Evolutionary conservation across 148 eudicot species (phyloP).

Genomic region (Rhododendron kiyosumense): DNA sequence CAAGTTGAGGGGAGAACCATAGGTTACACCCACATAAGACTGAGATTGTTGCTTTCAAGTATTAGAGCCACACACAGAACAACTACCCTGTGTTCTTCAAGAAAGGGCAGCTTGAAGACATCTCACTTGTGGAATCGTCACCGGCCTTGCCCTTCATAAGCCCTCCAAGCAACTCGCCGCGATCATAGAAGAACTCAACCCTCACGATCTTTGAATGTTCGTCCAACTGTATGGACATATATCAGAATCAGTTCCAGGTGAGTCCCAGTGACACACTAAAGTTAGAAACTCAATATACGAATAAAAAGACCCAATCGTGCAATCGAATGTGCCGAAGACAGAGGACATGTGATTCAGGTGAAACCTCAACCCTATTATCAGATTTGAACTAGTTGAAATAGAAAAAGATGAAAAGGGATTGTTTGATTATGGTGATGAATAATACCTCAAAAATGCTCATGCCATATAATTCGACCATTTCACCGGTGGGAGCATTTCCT

Average conservation of each 20-base stretch:
- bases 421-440: background rate
- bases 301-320: no score
- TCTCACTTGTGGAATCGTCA: conserved; percentile 13
- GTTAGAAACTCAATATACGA: background rate
- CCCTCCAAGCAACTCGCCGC: conserved; percentile 60
- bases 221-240: conserved; percentile 34
- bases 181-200: conserved; percentile 61
- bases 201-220: conserved; percentile 51
- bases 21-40: background rate
- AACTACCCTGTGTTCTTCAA: conserved; percentile 18
- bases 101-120: conserved; percentile 42
- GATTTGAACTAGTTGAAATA: background rate
- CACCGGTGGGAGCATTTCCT: conserved; percentile 67
- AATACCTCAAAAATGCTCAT: conserved; percentile 48
- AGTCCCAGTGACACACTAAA: background rate
- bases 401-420: background rate
- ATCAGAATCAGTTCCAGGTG: background rate
- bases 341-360: no score
- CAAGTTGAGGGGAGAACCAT: background rate
- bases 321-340: no score
- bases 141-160: conserved; percentile 34
- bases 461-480: conserved; percentile 55
- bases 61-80: background rate
- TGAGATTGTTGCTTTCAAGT: background rate
- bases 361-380: background rate